Conservation (phyloP, 345 rosid genomes). For the Dipteronia sinensis region DNA sequence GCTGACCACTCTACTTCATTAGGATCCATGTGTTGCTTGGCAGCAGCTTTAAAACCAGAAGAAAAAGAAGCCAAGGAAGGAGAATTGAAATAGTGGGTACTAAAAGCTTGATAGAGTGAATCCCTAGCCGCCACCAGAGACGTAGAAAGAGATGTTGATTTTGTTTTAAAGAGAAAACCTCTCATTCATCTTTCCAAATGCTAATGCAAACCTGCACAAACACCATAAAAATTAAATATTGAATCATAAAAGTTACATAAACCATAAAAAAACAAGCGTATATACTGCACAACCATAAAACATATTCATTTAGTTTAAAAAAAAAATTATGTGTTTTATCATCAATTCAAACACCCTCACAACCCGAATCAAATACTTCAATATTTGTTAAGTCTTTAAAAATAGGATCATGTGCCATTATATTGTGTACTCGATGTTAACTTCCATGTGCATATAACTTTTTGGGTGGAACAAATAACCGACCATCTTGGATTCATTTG, state of each 20-base stretch:
- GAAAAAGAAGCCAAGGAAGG: not conserved
- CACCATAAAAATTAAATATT: not conserved
- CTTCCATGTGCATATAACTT: too few species aligned
- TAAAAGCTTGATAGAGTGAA: not conserved
- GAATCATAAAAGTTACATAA: not conserved
- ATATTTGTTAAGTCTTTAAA: too few species aligned
- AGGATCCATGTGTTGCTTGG: constrained; percentile 6
- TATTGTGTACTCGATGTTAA: too few species aligned
- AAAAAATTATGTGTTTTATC: too few species aligned
- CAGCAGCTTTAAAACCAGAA: not conserved
- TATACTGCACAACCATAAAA: not conserved
- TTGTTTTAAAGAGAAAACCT: not conserved
- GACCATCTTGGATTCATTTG: too few species aligned
- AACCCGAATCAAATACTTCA: too few species aligned
- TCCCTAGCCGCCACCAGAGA: constrained; percentile 13
- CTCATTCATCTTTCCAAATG: constrained; percentile 3
- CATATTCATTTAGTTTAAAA: not conserved
- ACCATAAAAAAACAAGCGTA: not conserved
- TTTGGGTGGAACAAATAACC: too few species aligned
- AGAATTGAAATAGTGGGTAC: not conserved
- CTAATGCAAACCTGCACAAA: not conserved
- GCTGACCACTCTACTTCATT: constrained; percentile 60
- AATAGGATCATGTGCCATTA: too few species aligned
- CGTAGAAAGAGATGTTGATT: constrained; percentile 3
- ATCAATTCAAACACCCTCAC: too few species aligned